Evolutionary conservation across 768 basidiomycete species (phyloP).

Genomic region (Mrakia blollopis): DNA sequence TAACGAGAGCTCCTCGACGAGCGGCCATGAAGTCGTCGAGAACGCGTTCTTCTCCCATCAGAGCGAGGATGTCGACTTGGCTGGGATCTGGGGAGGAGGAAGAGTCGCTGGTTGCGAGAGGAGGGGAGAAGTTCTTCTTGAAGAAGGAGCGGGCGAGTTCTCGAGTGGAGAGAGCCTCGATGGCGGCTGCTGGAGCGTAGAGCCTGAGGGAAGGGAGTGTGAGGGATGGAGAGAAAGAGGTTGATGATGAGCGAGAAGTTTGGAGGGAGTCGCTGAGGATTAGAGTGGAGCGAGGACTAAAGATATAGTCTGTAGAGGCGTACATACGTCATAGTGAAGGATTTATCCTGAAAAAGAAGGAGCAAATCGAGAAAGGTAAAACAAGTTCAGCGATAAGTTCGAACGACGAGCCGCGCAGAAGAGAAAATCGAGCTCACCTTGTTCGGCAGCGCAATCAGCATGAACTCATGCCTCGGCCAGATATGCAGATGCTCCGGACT

Average conservation of each 20-base stretch:
- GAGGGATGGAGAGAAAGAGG: neutral
- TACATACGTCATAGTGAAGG: conserved; percentile 88
- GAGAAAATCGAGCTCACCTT: conserved; percentile 57
- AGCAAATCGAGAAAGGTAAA: conserved; percentile 38
- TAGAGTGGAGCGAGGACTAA: neutral
- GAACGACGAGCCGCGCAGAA: conserved; percentile 30
- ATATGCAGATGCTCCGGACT: conserved; percentile 97
- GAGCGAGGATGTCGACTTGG: conserved; percentile 58
- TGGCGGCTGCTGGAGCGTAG: conserved; percentile 24
- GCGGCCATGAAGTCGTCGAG: conserved; percentile 73
- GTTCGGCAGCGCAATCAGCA: conserved; percentile 98
- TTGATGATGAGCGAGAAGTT: neutral
- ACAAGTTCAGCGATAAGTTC: conserved; percentile 4
- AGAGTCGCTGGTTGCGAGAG: conserved; percentile 38
- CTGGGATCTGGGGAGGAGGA: conserved; percentile 63
- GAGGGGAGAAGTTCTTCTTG: conserved; percentile 32
- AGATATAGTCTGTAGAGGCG: conserved; percentile 51
- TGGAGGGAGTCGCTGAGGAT: neutral
- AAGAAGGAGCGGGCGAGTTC: conserved; percentile 66
- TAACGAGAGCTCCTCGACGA: conserved; percentile 83
- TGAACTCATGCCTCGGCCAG: conserved; percentile 98
- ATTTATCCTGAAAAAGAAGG: conserved; percentile 64
- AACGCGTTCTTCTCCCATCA: conserved; percentile 75
- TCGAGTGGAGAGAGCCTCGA: conserved; percentile 56
- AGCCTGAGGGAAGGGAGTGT: conserved; percentile 23